phyloP scores from a whole-genome alignment of 2,329 filamentous ascomycete genomes.

The Penicillium sp. region DNA sequence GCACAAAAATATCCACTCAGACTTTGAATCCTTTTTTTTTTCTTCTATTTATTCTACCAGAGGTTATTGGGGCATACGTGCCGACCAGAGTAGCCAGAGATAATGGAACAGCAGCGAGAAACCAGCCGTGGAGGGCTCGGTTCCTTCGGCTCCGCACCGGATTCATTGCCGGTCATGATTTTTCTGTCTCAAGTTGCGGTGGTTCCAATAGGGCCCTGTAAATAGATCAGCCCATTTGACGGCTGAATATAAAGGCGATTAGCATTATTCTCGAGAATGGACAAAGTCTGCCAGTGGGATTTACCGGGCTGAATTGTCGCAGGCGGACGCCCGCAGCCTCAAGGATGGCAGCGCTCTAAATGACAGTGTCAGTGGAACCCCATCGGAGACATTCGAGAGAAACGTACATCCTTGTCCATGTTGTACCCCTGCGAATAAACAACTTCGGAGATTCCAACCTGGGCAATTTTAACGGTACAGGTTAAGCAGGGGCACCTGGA shows the following conservation, averaged over 20 bases:
- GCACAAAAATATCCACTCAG: background rate
- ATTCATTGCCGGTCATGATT: too few species aligned
- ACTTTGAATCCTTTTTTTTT: background rate
- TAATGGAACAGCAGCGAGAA: background rate
- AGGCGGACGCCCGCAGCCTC: conserved; percentile 77
- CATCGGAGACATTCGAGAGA: background rate
- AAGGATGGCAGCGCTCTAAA: conserved; percentile 72
- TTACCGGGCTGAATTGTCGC: conserved; percentile 81
- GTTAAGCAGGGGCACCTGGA: conserved; percentile 83
- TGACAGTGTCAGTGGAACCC: background rate
- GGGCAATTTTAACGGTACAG: conserved; percentile 97
- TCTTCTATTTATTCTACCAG: background rate
- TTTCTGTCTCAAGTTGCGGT: background rate
- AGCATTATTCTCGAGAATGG: background rate
- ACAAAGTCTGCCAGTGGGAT: background rate
- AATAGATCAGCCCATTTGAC: conserved; percentile 62
- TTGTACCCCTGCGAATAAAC: conserved; percentile 93
- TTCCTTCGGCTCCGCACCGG: too few species aligned
- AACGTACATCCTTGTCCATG: conserved; percentile 71
- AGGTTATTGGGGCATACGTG: background rate
- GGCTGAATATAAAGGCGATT: conserved; percentile 47
- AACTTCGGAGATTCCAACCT: conserved; percentile 93
- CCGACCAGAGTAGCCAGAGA: background rate
- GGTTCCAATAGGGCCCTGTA: conserved; percentile 46
- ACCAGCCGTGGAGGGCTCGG: background rate